Conservation (phyloP, 2,329 filamentous ascomycete genomes). For the Ascochyta lentis region DNA sequence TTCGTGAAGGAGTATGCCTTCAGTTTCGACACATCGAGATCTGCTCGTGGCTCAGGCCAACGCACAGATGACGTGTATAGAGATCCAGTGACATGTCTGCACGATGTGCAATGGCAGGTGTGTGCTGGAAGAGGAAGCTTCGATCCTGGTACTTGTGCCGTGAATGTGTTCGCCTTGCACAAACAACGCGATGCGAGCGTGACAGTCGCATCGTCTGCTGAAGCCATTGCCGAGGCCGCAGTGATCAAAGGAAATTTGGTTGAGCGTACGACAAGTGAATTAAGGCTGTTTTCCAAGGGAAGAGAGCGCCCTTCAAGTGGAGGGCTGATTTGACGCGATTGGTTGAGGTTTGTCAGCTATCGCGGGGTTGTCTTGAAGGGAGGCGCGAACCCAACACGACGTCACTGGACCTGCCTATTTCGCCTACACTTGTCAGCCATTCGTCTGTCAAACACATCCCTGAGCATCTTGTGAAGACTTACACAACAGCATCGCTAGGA, state of each 20-base stretch:
- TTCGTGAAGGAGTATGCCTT: constrained; percentile 49
- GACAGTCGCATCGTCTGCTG: constrained; percentile 20
- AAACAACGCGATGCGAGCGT: constrained; percentile 54
- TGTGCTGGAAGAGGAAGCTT: constrained; percentile 52
- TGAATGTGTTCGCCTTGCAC: constrained; percentile 55
- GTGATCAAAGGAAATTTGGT: neutral
- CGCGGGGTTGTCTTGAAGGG: constrained; percentile 19
- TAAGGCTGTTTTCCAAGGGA: neutral
- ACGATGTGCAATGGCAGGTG: constrained; percentile 60
- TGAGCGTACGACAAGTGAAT: neutral
- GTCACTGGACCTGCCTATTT: constrained; percentile 5
- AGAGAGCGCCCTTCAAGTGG: neutral
- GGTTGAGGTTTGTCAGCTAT: constrained; percentile 23
- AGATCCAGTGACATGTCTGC: constrained; percentile 55
- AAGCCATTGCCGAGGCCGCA: constrained; percentile 14
- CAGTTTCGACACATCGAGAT: constrained; percentile 42
- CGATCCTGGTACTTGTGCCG: constrained; percentile 38
- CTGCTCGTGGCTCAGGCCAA: constrained; percentile 49
- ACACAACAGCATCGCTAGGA: too few relatives aligned
- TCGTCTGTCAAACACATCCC: neutral
- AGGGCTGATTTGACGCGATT: neutral
- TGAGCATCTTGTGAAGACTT: neutral
- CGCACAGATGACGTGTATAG: constrained; percentile 48
- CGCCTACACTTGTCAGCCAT: neutral
- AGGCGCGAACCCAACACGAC: constrained; percentile 18